These are phyloP conservation scores for Forsythia suspensa DNA, from an alignment of 257 asterid genomes.

Conservation along the genomic window DNA sequence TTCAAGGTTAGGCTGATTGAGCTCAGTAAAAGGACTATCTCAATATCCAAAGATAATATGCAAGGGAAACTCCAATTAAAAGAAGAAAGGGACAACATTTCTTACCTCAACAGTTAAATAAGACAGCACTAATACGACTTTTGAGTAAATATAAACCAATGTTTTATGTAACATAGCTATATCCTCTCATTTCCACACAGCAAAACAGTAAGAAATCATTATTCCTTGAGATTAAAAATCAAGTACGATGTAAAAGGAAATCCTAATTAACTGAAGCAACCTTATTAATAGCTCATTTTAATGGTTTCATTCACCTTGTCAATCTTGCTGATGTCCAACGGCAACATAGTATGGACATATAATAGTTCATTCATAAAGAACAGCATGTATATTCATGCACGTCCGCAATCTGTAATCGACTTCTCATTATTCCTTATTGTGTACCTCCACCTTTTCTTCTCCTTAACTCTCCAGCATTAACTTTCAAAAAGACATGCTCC, in stretches of 20 bases:
- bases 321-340: neutral
- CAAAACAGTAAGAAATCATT: neutral
- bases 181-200: neutral
- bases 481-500: neutral
- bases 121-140: neutral
- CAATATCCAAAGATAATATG: neutral
- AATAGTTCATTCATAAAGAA: neutral
- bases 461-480: neutral
- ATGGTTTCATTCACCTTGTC: neutral
- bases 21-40: neutral
- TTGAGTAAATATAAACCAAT: neutral
- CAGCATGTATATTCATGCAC: neutral
- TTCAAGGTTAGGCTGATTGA: neutral
- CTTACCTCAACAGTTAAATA: neutral
- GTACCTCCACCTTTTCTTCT: neutral
- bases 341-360: neutral
- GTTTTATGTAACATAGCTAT: neutral
- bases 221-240: neutral
- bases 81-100: neutral
- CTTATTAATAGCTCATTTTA: neutral
- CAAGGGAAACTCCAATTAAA: neutral
- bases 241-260: neutral
- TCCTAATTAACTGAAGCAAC: neutral
- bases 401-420: neutral
- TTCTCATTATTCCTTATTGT: neutral